Base-by-base conservation (phyloP, 192 early-diverging fungal species). In the Gigaspora rosea region DNA sequence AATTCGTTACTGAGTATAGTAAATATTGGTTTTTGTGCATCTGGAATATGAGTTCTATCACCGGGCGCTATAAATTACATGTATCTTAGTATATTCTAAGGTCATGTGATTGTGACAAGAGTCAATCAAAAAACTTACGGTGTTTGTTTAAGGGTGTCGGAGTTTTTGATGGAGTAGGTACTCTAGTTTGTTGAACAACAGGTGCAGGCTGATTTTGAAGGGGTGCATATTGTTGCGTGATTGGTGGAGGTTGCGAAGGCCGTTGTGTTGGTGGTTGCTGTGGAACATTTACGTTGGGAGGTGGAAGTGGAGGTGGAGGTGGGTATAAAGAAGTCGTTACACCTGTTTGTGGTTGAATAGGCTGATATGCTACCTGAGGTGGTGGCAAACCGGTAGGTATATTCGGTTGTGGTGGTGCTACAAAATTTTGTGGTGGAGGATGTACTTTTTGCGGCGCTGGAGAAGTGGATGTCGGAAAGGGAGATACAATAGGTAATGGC, bases 1-100 rank as follows among this genome's bases (percentile, higher is more conserved):
- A 93, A 70, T 9, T 89, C 89, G 8, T 76, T 86, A 58, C 79
- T 73, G 46, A 92, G 84, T 13, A 86, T 83, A 36, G 65, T 78
- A 13, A 87, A 88, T 20, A 95, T 82, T 6, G 86, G 80, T 80
- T 89, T 92, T 67, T 95, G 91, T 51, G 84, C 87, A 15, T 86
- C 80, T 13, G 96, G 90, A 74, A 97, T 92, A 76, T 96, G 95
- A 9, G 87, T 87, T 50, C 95, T 88, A 78, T 98, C 96, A 49
- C 94, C 96, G 1, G 83, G 82, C 8, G 95, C 91, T 91, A 78
- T 4, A 13, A 49, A 36, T 16, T 8, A n/a, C 20, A 41, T 27
- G 4, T 35, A 79, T 8, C 46, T 36, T 20, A 49, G 7, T 13
- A 51, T n/a, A 27, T 33, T 76, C 11, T 49, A 50, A 50, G 11